These are phyloP conservation scores for Fraxinus anomala DNA, from an alignment of 257 asterid genomes.

Conservation along the genomic window DNA sequence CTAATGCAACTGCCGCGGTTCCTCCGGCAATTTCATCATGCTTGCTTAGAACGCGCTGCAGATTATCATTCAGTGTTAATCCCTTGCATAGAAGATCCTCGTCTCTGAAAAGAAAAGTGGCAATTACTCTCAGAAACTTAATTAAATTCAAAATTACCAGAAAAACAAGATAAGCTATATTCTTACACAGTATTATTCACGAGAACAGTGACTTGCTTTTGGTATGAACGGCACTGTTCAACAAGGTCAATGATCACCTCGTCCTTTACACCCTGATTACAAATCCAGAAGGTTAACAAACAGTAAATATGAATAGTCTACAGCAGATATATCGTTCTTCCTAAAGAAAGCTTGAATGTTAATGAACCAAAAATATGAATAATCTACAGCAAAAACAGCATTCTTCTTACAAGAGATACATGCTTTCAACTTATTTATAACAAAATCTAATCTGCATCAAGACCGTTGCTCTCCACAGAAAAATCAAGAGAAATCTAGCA, in stretches of 20 bases:
- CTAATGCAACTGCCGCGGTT: constrained; percentile 40
- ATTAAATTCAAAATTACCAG: constrained; percentile 16
- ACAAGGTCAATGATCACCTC: constrained; percentile 91
- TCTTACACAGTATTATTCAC: constrained; percentile 85
- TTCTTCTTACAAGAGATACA: neutral
- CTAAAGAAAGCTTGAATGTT: neutral
- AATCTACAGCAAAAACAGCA: neutral
- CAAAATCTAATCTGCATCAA: neutral
- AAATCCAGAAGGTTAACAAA: neutral
- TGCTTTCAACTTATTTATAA: neutral
- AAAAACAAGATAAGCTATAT: constrained; percentile 12
- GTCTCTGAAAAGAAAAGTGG: constrained; percentile 49
- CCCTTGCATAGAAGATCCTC: constrained; percentile 85
- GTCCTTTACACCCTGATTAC: constrained; percentile 70
- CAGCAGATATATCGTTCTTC: neutral
- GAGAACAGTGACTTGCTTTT: constrained; percentile 86
- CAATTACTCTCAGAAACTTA: constrained; percentile 10
- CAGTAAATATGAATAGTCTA: constrained; percentile 9
- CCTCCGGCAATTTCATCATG: constrained; percentile 77
- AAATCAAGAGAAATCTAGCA: neutral
- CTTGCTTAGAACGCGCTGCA: constrained; percentile 73
- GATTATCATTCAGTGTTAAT: constrained; percentile 69
- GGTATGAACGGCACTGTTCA: constrained; percentile 88
- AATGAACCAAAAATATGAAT: neutral
- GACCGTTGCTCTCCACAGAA: neutral